These are phyloP conservation scores for Neovahlkampfia damariscottae DNA, from an alignment of 78 protist genomes.

Conservation along the genomic window DNA sequence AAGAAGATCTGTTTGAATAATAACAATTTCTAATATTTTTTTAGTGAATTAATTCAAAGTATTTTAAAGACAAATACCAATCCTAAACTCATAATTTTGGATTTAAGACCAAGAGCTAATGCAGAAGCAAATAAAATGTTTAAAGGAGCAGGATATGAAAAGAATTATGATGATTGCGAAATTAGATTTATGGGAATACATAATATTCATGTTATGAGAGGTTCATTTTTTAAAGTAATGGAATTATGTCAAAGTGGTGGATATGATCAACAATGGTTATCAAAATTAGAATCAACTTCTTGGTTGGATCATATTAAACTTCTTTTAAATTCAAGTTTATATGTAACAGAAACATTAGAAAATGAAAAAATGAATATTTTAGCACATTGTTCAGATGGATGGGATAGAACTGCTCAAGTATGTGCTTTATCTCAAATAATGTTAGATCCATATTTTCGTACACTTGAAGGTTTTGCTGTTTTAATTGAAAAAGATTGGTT, in stretches of 20 bases:
- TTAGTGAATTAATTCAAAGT: too few relatives aligned
- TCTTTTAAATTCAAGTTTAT: neutral
- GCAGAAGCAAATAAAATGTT: conserved; percentile 61
- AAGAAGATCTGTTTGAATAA: too few relatives aligned
- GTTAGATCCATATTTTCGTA: conserved; percentile 81
- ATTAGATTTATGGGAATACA: conserved; percentile 8
- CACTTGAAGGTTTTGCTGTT: conserved; percentile 65
- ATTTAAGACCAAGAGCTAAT: conserved; percentile 55
- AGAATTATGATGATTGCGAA: conserved; percentile 6
- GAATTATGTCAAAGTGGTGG: conserved; percentile 5
- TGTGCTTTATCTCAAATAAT: conserved; percentile 48
- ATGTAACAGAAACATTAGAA: conserved; percentile 1
- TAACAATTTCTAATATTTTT: too few relatives aligned
- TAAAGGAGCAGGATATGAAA: conserved; percentile 35
- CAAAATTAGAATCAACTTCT: neutral
- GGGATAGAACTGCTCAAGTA: conserved; percentile 43
- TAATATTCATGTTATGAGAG: conserved; percentile 26
- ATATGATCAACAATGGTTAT: conserved; percentile 4
- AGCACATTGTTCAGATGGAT: conserved; percentile 30
- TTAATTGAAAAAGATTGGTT: conserved; percentile 88
- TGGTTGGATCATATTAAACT: neutral
- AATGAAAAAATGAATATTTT: neutral
- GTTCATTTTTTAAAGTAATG: neutral
- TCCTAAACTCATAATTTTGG: conserved; percentile 45
- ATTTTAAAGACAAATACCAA: too few relatives aligned